phyloP scores from a whole-genome alignment of 2,329 filamentous ascomycete genomes.

The Epichloe typhina region DNA sequence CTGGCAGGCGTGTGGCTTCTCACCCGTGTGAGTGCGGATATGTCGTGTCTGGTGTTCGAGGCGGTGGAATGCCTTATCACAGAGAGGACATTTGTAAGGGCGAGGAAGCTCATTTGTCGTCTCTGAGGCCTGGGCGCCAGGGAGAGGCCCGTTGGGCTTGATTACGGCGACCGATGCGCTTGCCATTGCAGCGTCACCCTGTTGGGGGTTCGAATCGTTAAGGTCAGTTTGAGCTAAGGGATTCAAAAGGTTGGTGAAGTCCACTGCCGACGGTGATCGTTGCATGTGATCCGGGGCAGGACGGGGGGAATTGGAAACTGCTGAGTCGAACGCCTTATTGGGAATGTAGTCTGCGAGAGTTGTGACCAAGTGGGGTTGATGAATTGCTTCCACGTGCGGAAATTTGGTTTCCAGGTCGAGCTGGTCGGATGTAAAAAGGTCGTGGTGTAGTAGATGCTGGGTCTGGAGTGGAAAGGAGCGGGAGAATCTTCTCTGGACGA shows the following conservation, averaged over 20 bases:
- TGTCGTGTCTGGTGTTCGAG: conserved; percentile 86
- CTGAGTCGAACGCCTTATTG: not conserved
- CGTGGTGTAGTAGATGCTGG: not conserved
- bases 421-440: not conserved
- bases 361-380: not conserved
- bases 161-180: conserved; percentile 39
- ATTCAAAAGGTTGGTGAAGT: conserved; percentile 65
- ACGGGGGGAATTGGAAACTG: not conserved
- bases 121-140: conserved; percentile 47
- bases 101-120: conserved; percentile 62
- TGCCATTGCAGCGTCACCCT: conserved; percentile 32
- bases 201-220: conserved; percentile 15
- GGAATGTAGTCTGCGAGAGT: too few species aligned
- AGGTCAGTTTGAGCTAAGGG: conserved; percentile 25
- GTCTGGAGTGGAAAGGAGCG: conserved; percentile 9
- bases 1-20: conserved; percentile 94
- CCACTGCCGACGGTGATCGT: conserved; percentile 58
- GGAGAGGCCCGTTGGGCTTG: conserved; percentile 49
- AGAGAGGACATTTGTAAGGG: conserved; percentile 96
- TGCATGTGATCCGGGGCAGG: conserved; percentile 50
- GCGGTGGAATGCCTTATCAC: conserved; percentile 96
- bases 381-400: not conserved
- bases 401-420: not conserved
- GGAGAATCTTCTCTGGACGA: conserved; percentile 10
- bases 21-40: conserved; percentile 92